Evolutionary conservation across 176 grass and related monocot species (phyloP).

Genomic region (Hordeum marinum): DNA sequence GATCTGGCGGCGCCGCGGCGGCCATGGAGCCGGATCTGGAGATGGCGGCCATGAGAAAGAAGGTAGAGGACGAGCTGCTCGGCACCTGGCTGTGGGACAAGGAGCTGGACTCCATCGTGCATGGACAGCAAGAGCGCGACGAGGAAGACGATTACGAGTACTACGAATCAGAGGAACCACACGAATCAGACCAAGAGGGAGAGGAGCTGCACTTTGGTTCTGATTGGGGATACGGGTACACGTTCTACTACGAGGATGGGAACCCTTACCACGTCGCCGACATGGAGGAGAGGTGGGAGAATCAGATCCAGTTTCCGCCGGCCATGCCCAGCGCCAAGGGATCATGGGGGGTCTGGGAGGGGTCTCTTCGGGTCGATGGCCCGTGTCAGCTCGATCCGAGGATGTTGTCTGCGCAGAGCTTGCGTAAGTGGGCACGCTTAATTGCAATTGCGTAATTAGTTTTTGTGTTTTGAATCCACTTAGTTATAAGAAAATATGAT

Average conservation of each 20-base stretch:
- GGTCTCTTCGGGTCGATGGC: background rate
- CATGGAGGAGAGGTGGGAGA: background rate
- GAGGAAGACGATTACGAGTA: background rate
- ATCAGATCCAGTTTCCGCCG: background rate
- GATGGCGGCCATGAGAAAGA: background rate
- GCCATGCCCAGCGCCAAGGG: background rate
- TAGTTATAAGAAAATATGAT: background rate
- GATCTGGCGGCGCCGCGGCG: background rate
- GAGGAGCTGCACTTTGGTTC: background rate
- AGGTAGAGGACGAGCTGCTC: background rate
- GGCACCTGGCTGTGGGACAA: background rate
- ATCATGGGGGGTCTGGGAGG: background rate
- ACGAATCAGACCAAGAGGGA: background rate
- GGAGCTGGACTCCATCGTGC: background rate
- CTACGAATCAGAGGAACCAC: background rate
- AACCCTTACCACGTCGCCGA: background rate
- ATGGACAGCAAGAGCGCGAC: background rate
- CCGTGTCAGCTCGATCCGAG: background rate
- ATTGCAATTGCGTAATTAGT: background rate
- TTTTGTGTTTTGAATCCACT: background rate
- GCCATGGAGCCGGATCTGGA: background rate
- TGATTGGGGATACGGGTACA: background rate
- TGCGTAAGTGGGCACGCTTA: background rate
- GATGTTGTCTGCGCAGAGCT: background rate
- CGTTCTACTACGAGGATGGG: background rate